These are phyloP conservation scores for Cyberlindnera japonica DNA, from an alignment of 805 yeast genomes.

Conservation along the genomic window DNA sequence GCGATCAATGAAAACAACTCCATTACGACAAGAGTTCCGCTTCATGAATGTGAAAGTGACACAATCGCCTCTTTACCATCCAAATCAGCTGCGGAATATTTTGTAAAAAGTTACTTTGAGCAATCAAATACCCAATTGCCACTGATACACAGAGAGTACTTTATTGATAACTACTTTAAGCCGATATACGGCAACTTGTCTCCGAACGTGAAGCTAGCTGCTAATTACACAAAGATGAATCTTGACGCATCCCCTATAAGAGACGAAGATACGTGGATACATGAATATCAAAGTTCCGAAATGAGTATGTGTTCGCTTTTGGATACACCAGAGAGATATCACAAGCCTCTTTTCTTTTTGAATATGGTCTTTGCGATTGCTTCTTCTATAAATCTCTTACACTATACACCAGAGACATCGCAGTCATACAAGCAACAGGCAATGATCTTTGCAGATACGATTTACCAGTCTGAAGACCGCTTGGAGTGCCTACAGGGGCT, in stretches of 20 bases:
- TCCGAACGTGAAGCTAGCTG: constrained; percentile 50
- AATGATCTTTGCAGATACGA: constrained; percentile 50
- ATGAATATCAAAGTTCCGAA: constrained; percentile 32
- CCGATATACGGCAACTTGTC: constrained; percentile 78
- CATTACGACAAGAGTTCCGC: constrained; percentile 26
- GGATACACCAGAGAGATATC: constrained; percentile 44
- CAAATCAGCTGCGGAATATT: constrained; percentile 63
- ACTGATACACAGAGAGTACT: constrained; percentile 75
- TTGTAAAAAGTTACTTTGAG: constrained; percentile 64
- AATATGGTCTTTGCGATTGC: constrained; percentile 80
- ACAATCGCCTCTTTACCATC: constrained; percentile 54
- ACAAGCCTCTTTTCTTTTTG: constrained; percentile 61
- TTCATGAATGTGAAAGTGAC: constrained; percentile 21
- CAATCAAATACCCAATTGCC: constrained; percentile 85
- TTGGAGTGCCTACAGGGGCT: constrained; percentile 73
- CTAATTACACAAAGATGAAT: constrained; percentile 48
- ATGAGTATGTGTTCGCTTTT: constrained; percentile 13
- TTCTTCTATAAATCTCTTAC: constrained; percentile 66
- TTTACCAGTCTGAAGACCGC: constrained; percentile 55
- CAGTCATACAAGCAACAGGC: constrained; percentile 72
- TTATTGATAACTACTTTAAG: constrained; percentile 59
- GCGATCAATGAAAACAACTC: constrained; percentile 28
- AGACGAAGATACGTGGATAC: constrained; percentile 44
- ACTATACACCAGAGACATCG: constrained; percentile 60
- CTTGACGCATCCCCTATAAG: constrained; percentile 28